phyloP scores from a whole-genome alignment of 2,329 filamentous ascomycete species.

The Ceratocystis huliohia region DNA sequence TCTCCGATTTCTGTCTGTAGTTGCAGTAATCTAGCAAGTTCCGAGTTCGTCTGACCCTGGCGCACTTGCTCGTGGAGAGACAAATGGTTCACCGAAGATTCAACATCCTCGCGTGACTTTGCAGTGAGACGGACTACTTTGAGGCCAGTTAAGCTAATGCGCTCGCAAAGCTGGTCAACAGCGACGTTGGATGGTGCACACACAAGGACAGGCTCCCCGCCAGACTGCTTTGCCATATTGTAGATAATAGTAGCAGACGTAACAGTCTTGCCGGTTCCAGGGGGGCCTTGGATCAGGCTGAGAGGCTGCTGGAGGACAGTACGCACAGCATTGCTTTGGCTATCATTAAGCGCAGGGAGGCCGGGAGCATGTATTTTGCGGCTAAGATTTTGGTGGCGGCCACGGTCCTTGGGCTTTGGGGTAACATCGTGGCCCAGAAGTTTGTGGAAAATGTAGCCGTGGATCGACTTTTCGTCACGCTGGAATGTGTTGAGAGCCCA shows the following conservation, averaged over 20 bases:
- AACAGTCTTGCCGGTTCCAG: slow-evolving; percentile 95
- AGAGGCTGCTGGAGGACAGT: slow-evolving; percentile 86
- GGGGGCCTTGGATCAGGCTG: slow-evolving; percentile 91
- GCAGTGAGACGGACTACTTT: slow-evolving; percentile 98
- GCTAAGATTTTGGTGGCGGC: slow-evolving; percentile 62
- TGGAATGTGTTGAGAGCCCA: slow-evolving; percentile 98
- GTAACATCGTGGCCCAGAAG: slow-evolving; percentile 91
- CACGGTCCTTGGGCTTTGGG: slow-evolving; percentile 65
- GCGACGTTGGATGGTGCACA: slow-evolving; percentile 97
- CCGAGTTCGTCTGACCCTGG: slow-evolving; percentile 91
- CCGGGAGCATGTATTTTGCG: slow-evolving; percentile 95
- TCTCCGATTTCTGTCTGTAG: slow-evolving; percentile 87
- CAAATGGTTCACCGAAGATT: slow-evolving; percentile 93
- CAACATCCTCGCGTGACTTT: slow-evolving; percentile 95
- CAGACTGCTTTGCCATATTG: slow-evolving; percentile 88
- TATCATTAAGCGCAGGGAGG: slow-evolving; percentile 85
- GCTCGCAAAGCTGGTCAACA: slow-evolving; percentile 94
- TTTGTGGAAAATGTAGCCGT: slow-evolving; percentile 96
- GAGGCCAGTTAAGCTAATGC: slow-evolving; percentile 83
- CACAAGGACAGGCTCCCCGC: slow-evolving; percentile 74
- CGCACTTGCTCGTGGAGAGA: slow-evolving; percentile 94
- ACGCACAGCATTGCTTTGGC: slow-evolving; percentile 93
- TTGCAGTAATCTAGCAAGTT: slow-evolving; percentile 82
- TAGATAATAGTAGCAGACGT: slow-evolving; percentile 98
- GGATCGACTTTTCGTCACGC: slow-evolving; percentile 94